Evolutionary conservation across 2,329 filamentous ascomycete species (phyloP).

Genomic region (Tolypocladium amazonense): DNA sequence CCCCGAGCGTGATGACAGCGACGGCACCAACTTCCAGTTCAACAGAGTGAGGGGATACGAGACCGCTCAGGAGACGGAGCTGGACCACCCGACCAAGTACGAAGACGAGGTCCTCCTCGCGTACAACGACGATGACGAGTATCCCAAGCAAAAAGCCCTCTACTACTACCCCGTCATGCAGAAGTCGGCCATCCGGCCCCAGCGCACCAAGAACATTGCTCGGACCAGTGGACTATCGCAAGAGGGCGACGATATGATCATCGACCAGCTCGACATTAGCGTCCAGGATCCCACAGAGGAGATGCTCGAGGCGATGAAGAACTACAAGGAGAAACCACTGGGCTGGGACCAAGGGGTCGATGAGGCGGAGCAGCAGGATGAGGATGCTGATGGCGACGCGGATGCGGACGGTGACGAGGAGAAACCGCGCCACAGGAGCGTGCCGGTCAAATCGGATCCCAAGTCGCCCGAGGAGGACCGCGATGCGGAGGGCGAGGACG

Average conservation of each 20-base stretch:
- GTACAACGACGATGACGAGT: conserved; percentile 40
- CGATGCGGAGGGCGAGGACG: conserved; percentile 37
- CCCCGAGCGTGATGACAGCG: conserved; percentile 40
- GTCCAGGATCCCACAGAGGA: conserved; percentile 46
- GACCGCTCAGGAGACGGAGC: conserved; percentile 46
- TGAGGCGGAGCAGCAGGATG: conserved; percentile 20
- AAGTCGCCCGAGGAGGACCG: conserved; percentile 21
- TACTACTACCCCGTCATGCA: conserved; percentile 63
- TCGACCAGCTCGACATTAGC: conserved; percentile 45
- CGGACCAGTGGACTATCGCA: conserved; percentile 34
- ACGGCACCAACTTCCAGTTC: conserved; percentile 53
- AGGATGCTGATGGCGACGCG: conserved; percentile 13
- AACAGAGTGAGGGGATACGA: conserved; percentile 54
- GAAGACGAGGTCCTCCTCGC: conserved; percentile 52
- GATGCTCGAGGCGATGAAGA: conserved; percentile 37
- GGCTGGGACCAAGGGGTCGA: conserved; percentile 31
- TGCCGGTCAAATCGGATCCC: conserved; percentile 11
- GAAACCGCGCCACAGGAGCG: conserved; percentile 8
- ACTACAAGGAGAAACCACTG: conserved; percentile 42
- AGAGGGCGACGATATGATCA: conserved; percentile 38
- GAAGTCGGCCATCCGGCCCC: conserved; percentile 49
- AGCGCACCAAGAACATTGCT: conserved; percentile 53
- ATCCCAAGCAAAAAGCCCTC: conserved; percentile 43
- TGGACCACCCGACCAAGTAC: conserved; percentile 49
- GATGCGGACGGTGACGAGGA: conserved; percentile 14